Conservation (phyloP, 441 rosid species). For the Iberis amara region DNA sequence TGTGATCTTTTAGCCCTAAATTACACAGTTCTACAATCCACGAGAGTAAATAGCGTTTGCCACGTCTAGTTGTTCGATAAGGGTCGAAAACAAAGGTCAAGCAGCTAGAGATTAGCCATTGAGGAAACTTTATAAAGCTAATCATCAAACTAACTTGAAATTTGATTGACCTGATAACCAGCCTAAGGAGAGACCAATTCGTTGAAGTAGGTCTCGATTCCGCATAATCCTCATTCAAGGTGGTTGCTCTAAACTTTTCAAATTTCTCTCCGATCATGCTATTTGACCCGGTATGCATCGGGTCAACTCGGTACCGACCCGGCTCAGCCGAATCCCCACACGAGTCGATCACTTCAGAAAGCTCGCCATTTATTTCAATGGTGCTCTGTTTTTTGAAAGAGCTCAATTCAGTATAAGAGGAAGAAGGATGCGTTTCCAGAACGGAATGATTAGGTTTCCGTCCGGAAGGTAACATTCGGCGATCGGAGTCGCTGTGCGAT, state of each 20-base stretch:
- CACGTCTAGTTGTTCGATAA: slow-evolving; percentile 36
- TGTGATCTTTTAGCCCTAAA: slow-evolving; percentile 36
- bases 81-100: slow-evolving; percentile 47
- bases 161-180: slow-evolving; percentile 51
- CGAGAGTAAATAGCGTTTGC: slow-evolving; percentile 27
- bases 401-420: slow-evolving; percentile 12
- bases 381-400: slow-evolving; percentile 7
- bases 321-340: slow-evolving; percentile 13
- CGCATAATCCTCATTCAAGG: slow-evolving; percentile 1
- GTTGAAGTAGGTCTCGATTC: slow-evolving; percentile 24
- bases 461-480: neutral
- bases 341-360: slow-evolving; percentile 29
- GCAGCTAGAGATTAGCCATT: slow-evolving; percentile 33
- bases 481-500: neutral
- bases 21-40: slow-evolving; percentile 29
- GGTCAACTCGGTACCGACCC: slow-evolving; percentile 18
- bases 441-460: neutral
- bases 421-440: neutral
- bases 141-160: slow-evolving; percentile 52
- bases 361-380: slow-evolving; percentile 21
- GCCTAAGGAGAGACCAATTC: slow-evolving; percentile 33
- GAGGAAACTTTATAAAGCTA: slow-evolving; percentile 41
- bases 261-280: neutral
- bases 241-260: no score
- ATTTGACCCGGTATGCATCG: neutral